Percentiles rank a stretch among this genome's conserved stretches.
These are phyloP conservation scores for Afroboletus lepidellus DNA, from an alignment of 1,284 basidiomycete species.

Conservation along the genomic window DNA sequence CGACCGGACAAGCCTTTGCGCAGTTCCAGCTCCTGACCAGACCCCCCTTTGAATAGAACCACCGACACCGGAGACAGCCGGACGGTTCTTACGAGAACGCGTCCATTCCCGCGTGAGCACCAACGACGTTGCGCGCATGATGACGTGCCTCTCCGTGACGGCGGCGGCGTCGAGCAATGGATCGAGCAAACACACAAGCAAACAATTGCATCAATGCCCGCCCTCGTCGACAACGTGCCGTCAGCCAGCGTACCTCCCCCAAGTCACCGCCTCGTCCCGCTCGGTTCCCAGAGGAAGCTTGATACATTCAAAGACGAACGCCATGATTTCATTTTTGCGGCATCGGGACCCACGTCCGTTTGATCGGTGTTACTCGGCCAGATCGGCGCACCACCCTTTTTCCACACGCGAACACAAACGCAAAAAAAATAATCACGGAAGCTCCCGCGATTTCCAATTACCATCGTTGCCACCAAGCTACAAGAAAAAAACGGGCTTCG, in stretches of 20 bases:
- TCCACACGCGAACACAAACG: not conserved
- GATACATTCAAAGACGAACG: constrained; percentile 2
- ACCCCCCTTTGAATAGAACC: constrained; percentile 6
- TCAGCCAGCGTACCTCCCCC: constrained; percentile 9
- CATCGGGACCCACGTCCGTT: constrained; percentile 19
- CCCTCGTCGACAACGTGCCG: constrained; percentile 7
- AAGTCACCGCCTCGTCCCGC: constrained; percentile 2
- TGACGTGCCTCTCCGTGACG: constrained; percentile 5
- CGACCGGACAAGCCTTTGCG: constrained; percentile 2
- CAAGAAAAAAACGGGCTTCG: constrained; percentile 15
- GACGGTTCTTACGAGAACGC: constrained; percentile 19
- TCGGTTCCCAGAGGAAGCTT: constrained; percentile 15
- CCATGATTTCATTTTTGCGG: constrained; percentile 18
- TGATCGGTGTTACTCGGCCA: constrained; percentile 18
- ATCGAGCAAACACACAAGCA: constrained; percentile 13
- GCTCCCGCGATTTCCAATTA: constrained; percentile 24
- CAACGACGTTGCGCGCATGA: not conserved
- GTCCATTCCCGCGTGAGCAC: not conserved
- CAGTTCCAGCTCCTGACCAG: not conserved
- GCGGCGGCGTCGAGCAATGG: constrained; percentile 21
- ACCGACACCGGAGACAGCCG: constrained; percentile 13
- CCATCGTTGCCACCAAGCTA: constrained; percentile 17
- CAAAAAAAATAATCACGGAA: constrained; percentile 11
- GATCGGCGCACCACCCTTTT: constrained; percentile 26
- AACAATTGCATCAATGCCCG: constrained; percentile 4